Evolutionary conservation across 805 yeast genomes (phyloP).

Genomic region (Starmerella floricola): DNA sequence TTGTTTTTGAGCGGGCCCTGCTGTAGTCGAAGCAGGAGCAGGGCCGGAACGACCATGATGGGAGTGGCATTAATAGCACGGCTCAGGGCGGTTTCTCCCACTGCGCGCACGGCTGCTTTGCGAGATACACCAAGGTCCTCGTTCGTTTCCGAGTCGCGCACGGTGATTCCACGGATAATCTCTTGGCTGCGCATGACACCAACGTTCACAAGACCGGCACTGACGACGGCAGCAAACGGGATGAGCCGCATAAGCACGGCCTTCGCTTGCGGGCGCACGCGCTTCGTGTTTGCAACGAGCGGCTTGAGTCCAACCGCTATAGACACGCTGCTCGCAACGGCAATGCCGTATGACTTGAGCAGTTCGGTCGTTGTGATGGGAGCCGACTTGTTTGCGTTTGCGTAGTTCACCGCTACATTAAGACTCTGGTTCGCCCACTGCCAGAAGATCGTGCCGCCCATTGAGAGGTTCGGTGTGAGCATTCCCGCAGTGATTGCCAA

Average conservation of each 20-base stretch:
- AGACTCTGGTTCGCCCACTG: conserved; percentile 94
- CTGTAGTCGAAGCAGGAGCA: conserved; percentile 68
- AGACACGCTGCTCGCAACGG: conserved; percentile 88
- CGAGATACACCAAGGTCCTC: conserved; percentile 52
- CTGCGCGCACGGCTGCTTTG: conserved; percentile 82
- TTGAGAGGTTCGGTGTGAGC: conserved; percentile 88
- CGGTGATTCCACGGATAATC: conserved; percentile 46
- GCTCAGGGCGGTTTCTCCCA: conserved; percentile 92
- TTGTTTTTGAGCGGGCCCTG: conserved; percentile 54
- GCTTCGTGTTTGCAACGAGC: conserved; percentile 71
- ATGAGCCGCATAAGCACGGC: conserved; percentile 72
- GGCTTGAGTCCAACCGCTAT: conserved; percentile 91
- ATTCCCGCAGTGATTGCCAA: conserved; percentile 93
- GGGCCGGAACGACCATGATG: conserved; percentile 91
- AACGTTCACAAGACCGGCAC: conserved; percentile 95
- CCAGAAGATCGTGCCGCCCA: conserved; percentile 90
- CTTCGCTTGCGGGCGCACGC: conserved; percentile 56
- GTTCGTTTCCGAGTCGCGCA: conserved; percentile 28
- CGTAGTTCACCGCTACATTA: conserved; percentile 92
- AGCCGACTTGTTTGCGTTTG: conserved; percentile 91
- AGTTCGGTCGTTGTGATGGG: conserved; percentile 73
- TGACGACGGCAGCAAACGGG: conserved; percentile 97
- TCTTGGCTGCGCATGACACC: conserved; percentile 94
- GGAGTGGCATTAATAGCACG: conserved; percentile 96
- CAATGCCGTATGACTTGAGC: conserved; percentile 65